A percentile compares a stretch with the other conserved stretches of the same genome.
Evolutionary conservation across 768 basidiomycete genomes (phyloP).

Genomic region (Psilocybe cubensis): DNA sequence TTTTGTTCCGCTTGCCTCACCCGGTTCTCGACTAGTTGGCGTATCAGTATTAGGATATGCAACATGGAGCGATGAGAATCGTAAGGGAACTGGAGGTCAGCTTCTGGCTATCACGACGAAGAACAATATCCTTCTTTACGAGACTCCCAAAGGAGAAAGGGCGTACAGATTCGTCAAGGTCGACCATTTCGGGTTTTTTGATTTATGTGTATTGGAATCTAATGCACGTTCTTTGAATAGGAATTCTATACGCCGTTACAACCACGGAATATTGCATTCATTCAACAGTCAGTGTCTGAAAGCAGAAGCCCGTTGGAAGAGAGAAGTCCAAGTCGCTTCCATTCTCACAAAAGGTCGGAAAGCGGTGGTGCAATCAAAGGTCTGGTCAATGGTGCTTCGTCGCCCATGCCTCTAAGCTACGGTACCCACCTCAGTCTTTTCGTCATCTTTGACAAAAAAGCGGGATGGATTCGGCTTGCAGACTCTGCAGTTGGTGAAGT

Average conservation of each 20-base stretch:
- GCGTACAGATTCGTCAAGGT: conserved; percentile 86
- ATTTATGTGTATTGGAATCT: not conserved
- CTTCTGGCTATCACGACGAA: conserved; percentile 81
- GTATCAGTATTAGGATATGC: conserved; percentile 67
- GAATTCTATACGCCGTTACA: conserved; percentile 83
- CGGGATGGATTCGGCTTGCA: conserved; percentile 77
- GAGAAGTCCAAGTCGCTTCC: conserved; percentile 28
- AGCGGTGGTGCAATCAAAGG: conserved; percentile 42
- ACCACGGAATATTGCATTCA: conserved; percentile 69
- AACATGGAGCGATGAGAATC: conserved; percentile 64
- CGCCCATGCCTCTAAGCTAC: conserved; percentile 46
- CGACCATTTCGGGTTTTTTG: conserved; percentile 4
- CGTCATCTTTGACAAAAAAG: conserved; percentile 86
- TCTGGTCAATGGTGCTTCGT: conserved; percentile 30
- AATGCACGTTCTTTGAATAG: conserved; percentile 37
- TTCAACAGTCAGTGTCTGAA: conserved; percentile 64
- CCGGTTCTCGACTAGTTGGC: conserved; percentile 64
- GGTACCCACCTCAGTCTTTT: conserved; percentile 80
- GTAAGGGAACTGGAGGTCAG: conserved; percentile 46
- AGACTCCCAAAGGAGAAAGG: conserved; percentile 81
- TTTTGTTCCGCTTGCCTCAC: conserved; percentile 74
- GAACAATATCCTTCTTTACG: conserved; percentile 72
- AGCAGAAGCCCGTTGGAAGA: conserved; percentile 42
- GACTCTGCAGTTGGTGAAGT: conserved; percentile 85
- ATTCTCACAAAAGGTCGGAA: conserved; percentile 45